Percentiles rank a stretch among this genome's conserved stretches.
Evolutionary conservation across 2,329 filamentous ascomycete genomes (phyloP).

Genomic region (Colletotrichum musicola): DNA sequence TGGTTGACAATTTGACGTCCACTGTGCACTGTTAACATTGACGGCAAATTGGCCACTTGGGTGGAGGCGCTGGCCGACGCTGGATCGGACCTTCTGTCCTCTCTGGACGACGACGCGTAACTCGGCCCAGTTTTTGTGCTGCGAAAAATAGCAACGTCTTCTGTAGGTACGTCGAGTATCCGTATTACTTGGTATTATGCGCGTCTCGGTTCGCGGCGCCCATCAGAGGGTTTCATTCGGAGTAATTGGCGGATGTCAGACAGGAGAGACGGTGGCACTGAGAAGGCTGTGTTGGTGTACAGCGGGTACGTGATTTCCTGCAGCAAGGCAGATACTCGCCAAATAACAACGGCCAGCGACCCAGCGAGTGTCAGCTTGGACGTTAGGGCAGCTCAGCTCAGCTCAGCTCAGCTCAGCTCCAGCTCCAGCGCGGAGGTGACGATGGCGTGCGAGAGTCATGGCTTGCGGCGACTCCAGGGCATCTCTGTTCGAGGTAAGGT

Average conservation of each 20-base stretch:
- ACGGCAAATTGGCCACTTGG: constrained; percentile 8
- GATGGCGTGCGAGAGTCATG: constrained; percentile 31
- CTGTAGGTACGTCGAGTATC: constrained; percentile 2
- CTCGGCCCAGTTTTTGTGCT: constrained; percentile 31
- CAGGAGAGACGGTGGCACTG: constrained; percentile 23
- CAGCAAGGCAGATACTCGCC: not conserved
- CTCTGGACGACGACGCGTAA: constrained; percentile 34
- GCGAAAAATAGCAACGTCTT: constrained; percentile 35
- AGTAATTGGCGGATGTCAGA: constrained; percentile 21
- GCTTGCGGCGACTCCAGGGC: not conserved
- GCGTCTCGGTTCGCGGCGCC: constrained; percentile 9
- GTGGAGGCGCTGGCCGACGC: constrained; percentile 13
- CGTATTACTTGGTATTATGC: not conserved
- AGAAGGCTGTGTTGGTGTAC: constrained; percentile 27
- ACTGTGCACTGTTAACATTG: not conserved
- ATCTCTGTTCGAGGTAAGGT: constrained; percentile 10
- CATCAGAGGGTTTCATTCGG: constrained; percentile 30
- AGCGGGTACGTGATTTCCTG: constrained; percentile 24
- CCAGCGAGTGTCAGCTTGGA: not conserved
- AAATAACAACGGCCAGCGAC: not conserved
- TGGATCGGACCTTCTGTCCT: constrained; percentile 6
- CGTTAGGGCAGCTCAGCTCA: not conserved
- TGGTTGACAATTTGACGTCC: constrained; percentile 7
- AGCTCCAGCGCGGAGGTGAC: constrained; percentile 1
- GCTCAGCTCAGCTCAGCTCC: constrained; percentile 6